These are phyloP conservation scores for Pyrrhoderma lamaoense DNA, from an alignment of 1,284 basidiomycete species.

Conservation along the genomic window DNA sequence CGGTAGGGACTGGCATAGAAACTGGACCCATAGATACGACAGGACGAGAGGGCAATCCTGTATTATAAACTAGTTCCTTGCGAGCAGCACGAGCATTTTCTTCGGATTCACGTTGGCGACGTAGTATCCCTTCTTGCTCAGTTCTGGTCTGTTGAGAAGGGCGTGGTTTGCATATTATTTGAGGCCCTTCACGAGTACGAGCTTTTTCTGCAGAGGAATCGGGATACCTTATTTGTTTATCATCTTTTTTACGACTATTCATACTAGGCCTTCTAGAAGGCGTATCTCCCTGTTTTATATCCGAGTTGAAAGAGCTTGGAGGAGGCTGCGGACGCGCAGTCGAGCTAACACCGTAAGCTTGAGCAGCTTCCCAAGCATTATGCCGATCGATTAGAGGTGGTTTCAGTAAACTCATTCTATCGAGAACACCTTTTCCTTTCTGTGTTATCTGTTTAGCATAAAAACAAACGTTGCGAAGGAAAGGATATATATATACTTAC, in stretches of 20 bases:
- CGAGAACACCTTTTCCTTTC: conserved; percentile 25
- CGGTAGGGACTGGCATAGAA: conserved; percentile 14
- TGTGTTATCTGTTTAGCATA: conserved; percentile 7
- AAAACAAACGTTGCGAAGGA: conserved; percentile 1
- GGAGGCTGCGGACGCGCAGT: conserved; percentile 6
- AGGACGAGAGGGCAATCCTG: neutral
- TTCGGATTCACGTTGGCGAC: conserved; percentile 39
- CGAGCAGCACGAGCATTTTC: conserved; percentile 30
- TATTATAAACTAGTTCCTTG: conserved; percentile 8
- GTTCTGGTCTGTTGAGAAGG: conserved; percentile 27
- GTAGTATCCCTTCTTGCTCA: conserved; percentile 42
- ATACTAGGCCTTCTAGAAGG: conserved; percentile 12
- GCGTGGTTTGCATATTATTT: conserved; percentile 16
- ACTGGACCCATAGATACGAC: conserved; percentile 13
- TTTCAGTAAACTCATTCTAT: conserved; percentile 21
- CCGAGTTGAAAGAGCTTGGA: neutral
- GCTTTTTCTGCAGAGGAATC: conserved; percentile 15
- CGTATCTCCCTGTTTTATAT: neutral
- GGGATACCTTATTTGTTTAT: conserved; percentile 18
- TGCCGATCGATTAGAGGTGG: conserved; percentile 21
- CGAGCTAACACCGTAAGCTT: conserved; percentile 2
- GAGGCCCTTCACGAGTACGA: conserved; percentile 25
- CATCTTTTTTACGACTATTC: conserved; percentile 18
- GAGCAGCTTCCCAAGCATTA: conserved; percentile 20
- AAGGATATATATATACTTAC: conserved; percentile 24